Evolutionary conservation across 768 basidiomycete genomes (phyloP).

Genomic region (Mycena crocata): DNA sequence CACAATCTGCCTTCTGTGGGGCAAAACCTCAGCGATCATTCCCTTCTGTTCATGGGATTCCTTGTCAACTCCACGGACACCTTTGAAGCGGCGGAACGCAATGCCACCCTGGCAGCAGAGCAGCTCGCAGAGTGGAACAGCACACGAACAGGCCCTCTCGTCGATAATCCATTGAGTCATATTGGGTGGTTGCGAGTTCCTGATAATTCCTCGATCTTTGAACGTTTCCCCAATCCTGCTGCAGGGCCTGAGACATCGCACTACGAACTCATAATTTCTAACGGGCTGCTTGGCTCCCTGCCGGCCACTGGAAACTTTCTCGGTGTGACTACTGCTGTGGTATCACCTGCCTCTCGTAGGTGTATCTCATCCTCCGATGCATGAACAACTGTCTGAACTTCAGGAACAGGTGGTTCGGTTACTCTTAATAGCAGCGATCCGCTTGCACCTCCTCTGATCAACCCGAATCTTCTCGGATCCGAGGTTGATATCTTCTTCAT

Average conservation of each 20-base stretch:
- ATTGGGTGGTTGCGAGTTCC: background rate
- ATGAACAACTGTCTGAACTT: too few species aligned
- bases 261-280: background rate
- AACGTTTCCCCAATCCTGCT: background rate
- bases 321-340: background rate
- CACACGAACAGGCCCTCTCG: background rate
- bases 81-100: background rate
- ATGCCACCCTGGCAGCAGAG: background rate
- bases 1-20: conserved; percentile 22
- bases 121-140: background rate
- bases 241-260: background rate
- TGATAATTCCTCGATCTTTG: background rate
- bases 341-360: background rate
- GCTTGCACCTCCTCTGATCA: conserved; percentile 56
- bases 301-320: background rate
- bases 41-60: background rate
- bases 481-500: conserved; percentile 39
- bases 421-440: conserved; percentile 52
- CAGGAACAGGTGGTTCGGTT: conserved; percentile 43
- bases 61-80: conserved; percentile 1
- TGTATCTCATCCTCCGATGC: background rate
- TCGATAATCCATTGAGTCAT: background rate
- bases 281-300: background rate
- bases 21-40: background rate
- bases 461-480: conserved; percentile 54